Conservation (phyloP, 768 basidiomycete genomes). For the Boletus rubescentipes region DNA sequence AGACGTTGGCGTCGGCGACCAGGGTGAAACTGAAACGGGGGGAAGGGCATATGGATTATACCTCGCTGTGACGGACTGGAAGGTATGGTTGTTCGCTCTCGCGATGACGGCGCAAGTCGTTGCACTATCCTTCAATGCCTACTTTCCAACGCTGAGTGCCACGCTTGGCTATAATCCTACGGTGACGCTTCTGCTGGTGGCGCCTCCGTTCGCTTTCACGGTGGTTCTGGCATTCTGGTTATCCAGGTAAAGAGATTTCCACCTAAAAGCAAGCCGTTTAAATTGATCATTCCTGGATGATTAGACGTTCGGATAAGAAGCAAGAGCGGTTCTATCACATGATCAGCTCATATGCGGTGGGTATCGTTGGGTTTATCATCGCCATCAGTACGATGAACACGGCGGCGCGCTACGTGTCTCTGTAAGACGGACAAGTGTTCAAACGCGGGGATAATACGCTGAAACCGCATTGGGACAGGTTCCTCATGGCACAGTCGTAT, state of each 20-base stretch:
- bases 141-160: constrained; percentile 73
- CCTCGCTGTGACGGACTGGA: constrained; percentile 72
- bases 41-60: constrained; percentile 47
- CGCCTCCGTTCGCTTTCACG: constrained; percentile 70
- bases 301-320: constrained; percentile 65
- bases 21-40: constrained; percentile 42
- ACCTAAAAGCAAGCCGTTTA: background rate
- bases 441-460: constrained; percentile 3
- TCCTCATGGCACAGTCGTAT: constrained; percentile 75
- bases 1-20: constrained; percentile 60
- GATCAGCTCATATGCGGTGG: constrained; percentile 46
- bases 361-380: constrained; percentile 68
- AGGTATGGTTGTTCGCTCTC: constrained; percentile 77
- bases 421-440: constrained; percentile 42
- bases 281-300: background rate
- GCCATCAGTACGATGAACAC: constrained; percentile 64
- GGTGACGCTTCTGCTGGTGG: constrained; percentile 68
- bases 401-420: constrained; percentile 60
- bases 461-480: constrained; percentile 39
- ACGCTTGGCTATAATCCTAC: constrained; percentile 69
- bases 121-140: constrained; percentile 75
- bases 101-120: constrained; percentile 37
- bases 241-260: constrained; percentile 42
- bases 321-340: constrained; percentile 78
- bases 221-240: constrained; percentile 53